Percentiles rank a stretch among this genome's conserved stretches.
phyloP scores from a whole-genome alignment of 345 rosid genomes.

The Eucalyptus sp. region DNA sequence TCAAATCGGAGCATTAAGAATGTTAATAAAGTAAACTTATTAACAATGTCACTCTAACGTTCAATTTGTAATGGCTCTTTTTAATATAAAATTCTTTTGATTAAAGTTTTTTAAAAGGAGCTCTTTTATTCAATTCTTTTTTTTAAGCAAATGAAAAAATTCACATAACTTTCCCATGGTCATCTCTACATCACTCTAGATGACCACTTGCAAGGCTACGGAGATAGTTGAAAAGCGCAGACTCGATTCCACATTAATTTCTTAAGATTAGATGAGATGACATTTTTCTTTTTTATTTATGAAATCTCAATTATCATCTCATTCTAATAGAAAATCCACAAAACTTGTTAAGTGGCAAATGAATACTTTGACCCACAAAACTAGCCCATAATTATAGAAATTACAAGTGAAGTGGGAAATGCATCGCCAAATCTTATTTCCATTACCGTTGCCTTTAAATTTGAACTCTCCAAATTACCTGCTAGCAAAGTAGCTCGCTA shows the following conservation, averaged over 20 bases:
- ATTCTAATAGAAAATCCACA: background rate
- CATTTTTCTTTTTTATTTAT: background rate
- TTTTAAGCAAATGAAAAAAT: background rate
- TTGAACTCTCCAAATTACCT: background rate
- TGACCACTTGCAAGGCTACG: background rate
- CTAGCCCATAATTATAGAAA: background rate
- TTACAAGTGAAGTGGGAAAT: background rate
- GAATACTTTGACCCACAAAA: background rate
- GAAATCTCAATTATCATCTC: background rate
- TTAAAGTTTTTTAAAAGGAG: background rate
- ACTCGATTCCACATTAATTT: background rate
- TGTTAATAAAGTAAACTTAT: background rate
- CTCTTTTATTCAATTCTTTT: background rate
- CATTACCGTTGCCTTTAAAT: background rate
- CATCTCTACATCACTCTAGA: background rate
- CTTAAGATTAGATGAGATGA: background rate
- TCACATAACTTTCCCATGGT: background rate
- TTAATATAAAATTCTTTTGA: background rate
- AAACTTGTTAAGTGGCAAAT: background rate
- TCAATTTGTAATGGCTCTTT: background rate
- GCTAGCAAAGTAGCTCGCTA: fast-evolving
- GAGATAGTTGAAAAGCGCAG: background rate
- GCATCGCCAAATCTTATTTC: background rate
- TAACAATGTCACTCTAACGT: background rate
- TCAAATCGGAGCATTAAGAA: background rate